Evolutionary conservation across 768 basidiomycete genomes (phyloP), one percentile per base, ranked within the genome.

Genomic region (Erythrobasidium yunnanense): DNA sequence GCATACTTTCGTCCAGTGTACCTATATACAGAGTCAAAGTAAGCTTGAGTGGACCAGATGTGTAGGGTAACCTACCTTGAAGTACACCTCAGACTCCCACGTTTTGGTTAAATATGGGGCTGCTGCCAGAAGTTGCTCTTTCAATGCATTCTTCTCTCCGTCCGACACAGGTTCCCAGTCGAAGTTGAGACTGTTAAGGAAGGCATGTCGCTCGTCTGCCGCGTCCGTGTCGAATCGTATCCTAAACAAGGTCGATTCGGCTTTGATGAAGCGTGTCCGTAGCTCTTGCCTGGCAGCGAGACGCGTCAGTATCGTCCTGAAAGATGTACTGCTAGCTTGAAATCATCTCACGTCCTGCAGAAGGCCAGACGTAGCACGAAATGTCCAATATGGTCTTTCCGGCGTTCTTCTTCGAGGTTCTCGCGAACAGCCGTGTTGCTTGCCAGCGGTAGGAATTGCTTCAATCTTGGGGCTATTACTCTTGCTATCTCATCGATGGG

Each of bases 321-420:
- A 23, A 18, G 25, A 52, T 52, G 50, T n/a, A n/a, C n/a, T n/a
- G n/a, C n/a, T n/a, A n/a, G n/a, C n/a, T n/a, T n/a, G n/a, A n/a
- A n/a, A n/a, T n/a, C n/a, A n/a, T n/a, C n/a, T n/a, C 77, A 97
- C 92, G 90, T 90, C 65, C 90, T 84, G 77, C 92, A 95, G 77
- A 99, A 97, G 4, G 95, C 92, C 42, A 99, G 80, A 54, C 95
- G 79, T 68, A 97, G 78, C 11, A 97, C 88, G 76, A 90, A 97
- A 77, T 99, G 95, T 8, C 91, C 85, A 13, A 95, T 79, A 72
- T 89, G 86, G 75, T 99, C 95, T 68, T 81, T 85, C 73, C 81
- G 81, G 66, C 95, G 80, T 75, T 97, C 83, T 8, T 73, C 76
- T 33, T 87, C 82, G 58, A 80, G 68, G 53, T 83, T 79, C 8